Base-by-base conservation (phyloP, 805 yeast genomes). In the Zygosaccharomyces bailii region DNA sequence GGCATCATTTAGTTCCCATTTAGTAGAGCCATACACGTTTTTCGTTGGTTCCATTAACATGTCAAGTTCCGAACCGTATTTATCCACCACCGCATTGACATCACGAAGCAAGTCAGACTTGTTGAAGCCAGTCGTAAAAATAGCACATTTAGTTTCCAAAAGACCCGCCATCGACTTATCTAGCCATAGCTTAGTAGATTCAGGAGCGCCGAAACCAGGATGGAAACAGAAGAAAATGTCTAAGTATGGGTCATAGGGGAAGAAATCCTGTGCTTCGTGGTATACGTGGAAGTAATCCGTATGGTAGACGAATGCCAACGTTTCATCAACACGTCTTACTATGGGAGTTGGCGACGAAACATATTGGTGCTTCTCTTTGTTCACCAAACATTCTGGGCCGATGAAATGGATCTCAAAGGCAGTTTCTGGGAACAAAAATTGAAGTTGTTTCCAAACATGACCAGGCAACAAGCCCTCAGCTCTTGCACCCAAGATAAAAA, bases 181-280 rank as follows among this genome's bases (percentile, higher is more conserved):
- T 95, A 96, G 85, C 97, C 98, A 91, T 59, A 80, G 78, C 47
- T 83, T 82, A 63, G 78, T 74, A 17, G 82, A 73, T 58, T 87
- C 96, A 10, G 86, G 85, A 5, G 93, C 84, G 14, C 87, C 82
- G 60, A 89, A 78, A 32, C 96, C 96, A 2, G 99, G 98, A 65
- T 91, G 98, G 84, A 91, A 93, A 42, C 86, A 74, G 76, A 88
- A 89, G 68, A 93, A 93, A 20, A 80, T 79, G 63, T 93, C 99
- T 62, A 87, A 76, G 66, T 91, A 93, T 35, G 99, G 99, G 65
- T 93, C 99, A 65, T 90, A 93, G 4, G 99, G 99, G 81, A 88
- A 87, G 65, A 93, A 86, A 68, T 91, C 97, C 57, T 90, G 93
- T 39, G 87, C 82, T 57, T 89, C 89, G 67, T 93, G 96, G 49